These are phyloP conservation scores for Cercophora newfieldiana DNA, from an alignment of 495 filamentous ascomycete species.

Conservation along the genomic window DNA sequence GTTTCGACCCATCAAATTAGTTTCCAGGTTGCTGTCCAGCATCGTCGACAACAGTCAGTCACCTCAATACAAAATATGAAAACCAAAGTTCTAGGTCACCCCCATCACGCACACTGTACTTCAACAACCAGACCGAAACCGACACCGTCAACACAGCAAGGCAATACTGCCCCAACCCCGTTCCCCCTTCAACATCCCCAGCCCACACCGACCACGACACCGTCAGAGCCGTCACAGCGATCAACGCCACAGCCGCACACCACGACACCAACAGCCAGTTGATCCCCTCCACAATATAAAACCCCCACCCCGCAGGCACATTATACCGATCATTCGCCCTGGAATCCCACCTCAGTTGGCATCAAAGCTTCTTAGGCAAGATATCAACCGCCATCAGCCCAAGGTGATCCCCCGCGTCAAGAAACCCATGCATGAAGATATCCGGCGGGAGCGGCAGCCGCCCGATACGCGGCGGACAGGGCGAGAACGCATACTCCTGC, in stretches of 20 bases:
- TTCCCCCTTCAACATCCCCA: slow-evolving; percentile 15
- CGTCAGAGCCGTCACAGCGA: slow-evolving; percentile 14
- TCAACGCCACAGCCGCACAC: slow-evolving; percentile 4
- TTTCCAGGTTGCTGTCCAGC: too few species aligned
- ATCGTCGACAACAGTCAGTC: too few species aligned
- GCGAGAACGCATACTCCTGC: slow-evolving; percentile 15
- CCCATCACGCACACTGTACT: background rate
- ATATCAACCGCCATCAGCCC: slow-evolving; percentile 16
- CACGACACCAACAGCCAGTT: slow-evolving; percentile 12
- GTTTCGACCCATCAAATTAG: too few species aligned
- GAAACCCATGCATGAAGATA: slow-evolving; percentile 21
- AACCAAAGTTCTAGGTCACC: too few species aligned
- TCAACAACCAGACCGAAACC: slow-evolving; percentile 1
- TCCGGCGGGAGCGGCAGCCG: slow-evolving; percentile 12
- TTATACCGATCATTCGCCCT: background rate
- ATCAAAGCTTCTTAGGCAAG: slow-evolving; percentile 18
- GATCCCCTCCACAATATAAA: slow-evolving; percentile 13
- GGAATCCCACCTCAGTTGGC: slow-evolving; percentile 1
- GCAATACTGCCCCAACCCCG: slow-evolving; percentile 17
- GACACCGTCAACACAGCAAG: slow-evolving; percentile 8
- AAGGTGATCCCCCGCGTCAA: slow-evolving; percentile 12
- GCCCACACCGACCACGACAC: slow-evolving; percentile 7
- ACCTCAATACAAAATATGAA: too few species aligned
- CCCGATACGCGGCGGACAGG: slow-evolving; percentile 12
- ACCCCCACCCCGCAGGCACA: slow-evolving; percentile 3